Evolutionary conservation across 768 basidiomycete species (phyloP), one percentile per base, ranked within the genome.

Genomic region (Tricholoma bakamatsutake): DNA sequence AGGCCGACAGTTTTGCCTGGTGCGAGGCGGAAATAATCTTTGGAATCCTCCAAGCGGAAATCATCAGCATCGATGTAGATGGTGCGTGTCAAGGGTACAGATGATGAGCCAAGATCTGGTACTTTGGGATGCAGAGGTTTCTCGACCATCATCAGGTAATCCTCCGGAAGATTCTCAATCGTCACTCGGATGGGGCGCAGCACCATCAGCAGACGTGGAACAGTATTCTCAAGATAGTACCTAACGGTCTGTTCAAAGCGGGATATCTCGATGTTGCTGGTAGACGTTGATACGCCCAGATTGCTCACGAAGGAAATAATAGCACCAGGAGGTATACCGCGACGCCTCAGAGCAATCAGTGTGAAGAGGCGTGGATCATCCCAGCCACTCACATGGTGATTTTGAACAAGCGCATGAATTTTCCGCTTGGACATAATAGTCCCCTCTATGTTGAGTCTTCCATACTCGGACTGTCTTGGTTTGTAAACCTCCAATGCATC

Each of bases 301-400:
- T 83, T 82, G 73, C 88, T 87, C 59, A 99, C 93, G 70, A 99
- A 98, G 2, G 88, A 87, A 57, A 90, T 76, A 67, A 99, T 89
- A 6, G 97, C 97, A 33, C 91, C 92, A 9, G 97, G 96, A n/a
- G 97, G 97, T 18, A 98, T 83, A 50, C 97, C 97, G 34, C 97
- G 88, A 57, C 97, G 83, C 52, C 96, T 88, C 42, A 98, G 82
- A 4, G 96, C 95, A 63, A 97, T 95, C 57, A 98, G 84, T 1
- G 97, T 98, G 73, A 97, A 96, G 49, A 99, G 80, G 13, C 97
- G 88, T 30, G 97, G 97, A 65, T 99, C 97, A 65, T 98, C 94
- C 97, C 97, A 99, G 15, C 89, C 96, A 34, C 71, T 79, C 49
- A 99, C 96, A 63, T 90, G 81, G 5, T 82, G 81, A 60, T 89